Base-by-base conservation (phyloP, 768 basidiomycete genomes). In the Russula lepida region DNA sequence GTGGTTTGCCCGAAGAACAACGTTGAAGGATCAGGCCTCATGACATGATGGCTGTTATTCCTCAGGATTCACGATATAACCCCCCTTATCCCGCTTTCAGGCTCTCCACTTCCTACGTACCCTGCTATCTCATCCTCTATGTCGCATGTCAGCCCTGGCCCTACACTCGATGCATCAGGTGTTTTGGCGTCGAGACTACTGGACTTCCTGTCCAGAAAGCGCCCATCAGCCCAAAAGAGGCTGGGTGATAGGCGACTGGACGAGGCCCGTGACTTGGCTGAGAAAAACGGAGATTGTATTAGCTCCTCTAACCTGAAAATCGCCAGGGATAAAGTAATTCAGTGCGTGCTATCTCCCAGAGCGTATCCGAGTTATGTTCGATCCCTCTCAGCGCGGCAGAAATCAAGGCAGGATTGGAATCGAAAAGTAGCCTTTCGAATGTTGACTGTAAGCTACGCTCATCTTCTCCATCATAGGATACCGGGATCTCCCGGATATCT, bases 81-180 rank as follows among this genome's bases (percentile, higher is more conserved):
- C n/a, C 9, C 25, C 19, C 17, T 15, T 21, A 13, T 15, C 25
- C 43, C 33, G n/a, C n/a, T 56, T 46, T 28, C 32, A 13, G 27
- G 9, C 17, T 13, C 32, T 25, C 25, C 23, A 35, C 39, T 15
- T 37, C 12, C 15, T 37, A 15, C 15, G 5, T 15, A 17, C 15
- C 12, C 30, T 19, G 4, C 4, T 53, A 2, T 4, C 21, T 13
- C 25, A 32, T 9, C 0, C 35, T 48, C 43, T 15, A 48, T 57
- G 33, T 12, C 51, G 21, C 17, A 9, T 11, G 5, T 5, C 6
- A 48, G 15, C 15, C 12, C 43, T n/a, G 35, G 32, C 0, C 56
- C 35, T 9, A n/a, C 56, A 6, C 50, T 57, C 15, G 61, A 62
- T 44, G 61, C 44, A 32, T 52, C 61, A 1, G 56, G 56, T 33